Conservation (phyloP, 345 rosid genomes). For the Lepidium africanum region DNA sequence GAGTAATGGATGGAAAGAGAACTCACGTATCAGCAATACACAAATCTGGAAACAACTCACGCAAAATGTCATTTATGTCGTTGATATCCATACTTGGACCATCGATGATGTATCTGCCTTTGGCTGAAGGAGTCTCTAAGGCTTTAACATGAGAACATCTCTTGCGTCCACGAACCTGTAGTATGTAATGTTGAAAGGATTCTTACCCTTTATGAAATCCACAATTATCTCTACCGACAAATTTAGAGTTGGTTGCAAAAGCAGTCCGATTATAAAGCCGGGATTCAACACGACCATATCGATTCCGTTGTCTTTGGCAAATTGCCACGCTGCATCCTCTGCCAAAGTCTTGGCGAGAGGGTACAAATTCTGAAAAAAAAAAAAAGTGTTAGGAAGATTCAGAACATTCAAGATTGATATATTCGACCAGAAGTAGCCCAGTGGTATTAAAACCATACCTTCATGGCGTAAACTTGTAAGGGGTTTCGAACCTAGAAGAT, state of each 20-base stretch:
- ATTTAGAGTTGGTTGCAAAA: conserved; percentile 37
- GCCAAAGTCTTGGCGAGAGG: conserved; percentile 36
- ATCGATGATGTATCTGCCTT: conserved; percentile 20
- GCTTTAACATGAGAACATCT: conserved; percentile 32
- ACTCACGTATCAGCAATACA: conserved; percentile 11
- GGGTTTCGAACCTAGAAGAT: no score
- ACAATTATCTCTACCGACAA: conserved; percentile 16
- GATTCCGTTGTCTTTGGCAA: conserved; percentile 33
- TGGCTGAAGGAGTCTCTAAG: conserved; percentile 25
- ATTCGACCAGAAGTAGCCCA: no score
- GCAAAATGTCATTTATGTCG: not conserved
- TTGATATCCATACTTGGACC: not conserved
- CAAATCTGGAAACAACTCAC: conserved; percentile 9
- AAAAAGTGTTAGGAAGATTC: no score
- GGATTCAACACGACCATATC: conserved; percentile 38
- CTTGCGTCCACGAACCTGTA: conserved; percentile 24
- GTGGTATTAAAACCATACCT: no score
- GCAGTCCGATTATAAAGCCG: conserved; percentile 37
- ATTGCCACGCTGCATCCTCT: conserved; percentile 43
- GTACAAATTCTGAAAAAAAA: conserved; percentile 23
- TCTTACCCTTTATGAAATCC: conserved; percentile 26
- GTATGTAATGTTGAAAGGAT: not conserved
- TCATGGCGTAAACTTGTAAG: no score
- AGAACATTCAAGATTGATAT: no score
- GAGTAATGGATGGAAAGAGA: not conserved